Base-by-base conservation (phyloP, 129 eudicot genomes). In the Smallanthus sonchifolius region DNA sequence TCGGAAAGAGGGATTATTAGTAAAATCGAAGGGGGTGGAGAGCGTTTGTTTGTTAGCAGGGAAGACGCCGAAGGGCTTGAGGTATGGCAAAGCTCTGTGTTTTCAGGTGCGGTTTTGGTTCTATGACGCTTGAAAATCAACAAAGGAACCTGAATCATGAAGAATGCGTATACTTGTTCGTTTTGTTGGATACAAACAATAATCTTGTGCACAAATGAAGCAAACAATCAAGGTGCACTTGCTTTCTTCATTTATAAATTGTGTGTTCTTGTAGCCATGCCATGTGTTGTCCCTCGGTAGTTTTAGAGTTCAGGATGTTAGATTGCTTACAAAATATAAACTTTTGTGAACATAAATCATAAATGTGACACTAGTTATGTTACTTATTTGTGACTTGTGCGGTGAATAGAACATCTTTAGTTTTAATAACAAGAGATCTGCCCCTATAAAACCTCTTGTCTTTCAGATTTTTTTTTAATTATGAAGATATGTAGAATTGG, bases 51-150 rank as follows among this genome's bases (percentile, higher is more conserved):
- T 75, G 91, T 94, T 79, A 80, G 88, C 37, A 88, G 99, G 81
- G 97, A 94, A 79, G 78, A 87, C 73, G 93, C 84, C 7, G 99
- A 94, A 74, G 99, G 99, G 59, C 87, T 94, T 80, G 99, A 94
- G 80, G 99, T 94, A 51, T 94, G 99, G 99, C 88, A 94, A 73
- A 94, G 96, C 77, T 89, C 96, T 8, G 79, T 78, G 51, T 78
- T 75, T 59, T 89, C 96, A 0, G 96, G 91, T 35, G 81, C 79
- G 2, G 75, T 82, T 62, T 79, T 81, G 16, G 75, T 81, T 74
- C 70, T 35, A 54, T 88, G 81, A 91, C 78, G 15, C 48, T 2
- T 7, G 34, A 60, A 65, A 7, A 42, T 8, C 28, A 1, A 72
- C 2, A 30, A 30, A 74, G 5, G 51, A 34, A 32, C 5, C 16